These are phyloP conservation scores for Coprinellus micaceus DNA, from an alignment of 768 basidiomycete species.

Conservation along the genomic window DNA sequence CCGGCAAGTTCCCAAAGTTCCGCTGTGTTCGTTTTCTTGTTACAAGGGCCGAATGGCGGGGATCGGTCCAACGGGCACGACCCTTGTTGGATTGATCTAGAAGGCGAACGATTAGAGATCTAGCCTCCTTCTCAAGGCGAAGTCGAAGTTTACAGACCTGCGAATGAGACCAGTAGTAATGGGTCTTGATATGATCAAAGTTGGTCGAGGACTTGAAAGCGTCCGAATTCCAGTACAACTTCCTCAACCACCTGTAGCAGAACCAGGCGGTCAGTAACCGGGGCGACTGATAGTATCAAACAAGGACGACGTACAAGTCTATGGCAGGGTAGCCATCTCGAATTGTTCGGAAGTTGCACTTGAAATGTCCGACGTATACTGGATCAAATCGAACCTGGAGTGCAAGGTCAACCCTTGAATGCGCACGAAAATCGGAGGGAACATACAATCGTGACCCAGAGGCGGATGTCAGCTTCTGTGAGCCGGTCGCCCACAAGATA, in stretches of 20 bases:
- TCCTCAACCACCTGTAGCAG: conserved; percentile 64
- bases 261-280: neutral
- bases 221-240: conserved; percentile 85
- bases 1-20: too few species aligned
- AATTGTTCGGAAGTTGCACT: conserved; percentile 85
- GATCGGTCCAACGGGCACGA: conserved; percentile 74
- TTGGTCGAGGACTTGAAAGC: conserved; percentile 89
- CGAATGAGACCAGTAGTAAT: conserved; percentile 69
- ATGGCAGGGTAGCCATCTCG: conserved; percentile 85
- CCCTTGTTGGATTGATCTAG: conserved; percentile 74
- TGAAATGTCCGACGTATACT: conserved; percentile 91
- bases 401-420: neutral
- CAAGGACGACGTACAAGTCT: conserved; percentile 44
- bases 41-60: conserved; percentile 60
- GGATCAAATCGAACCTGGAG: conserved; percentile 81
- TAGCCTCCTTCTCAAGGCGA: neutral
- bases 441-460: conserved; percentile 88
- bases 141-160: conserved; percentile 29
- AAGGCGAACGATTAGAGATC: neutral
- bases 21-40: too few species aligned
- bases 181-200: conserved; percentile 84
- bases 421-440: neutral
- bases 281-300: neutral
- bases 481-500: conserved; percentile 81
- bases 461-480: conserved; percentile 81